Conservation (phyloP, 75 land plant genomes). For the Cunninghamia lanceolata region DNA sequence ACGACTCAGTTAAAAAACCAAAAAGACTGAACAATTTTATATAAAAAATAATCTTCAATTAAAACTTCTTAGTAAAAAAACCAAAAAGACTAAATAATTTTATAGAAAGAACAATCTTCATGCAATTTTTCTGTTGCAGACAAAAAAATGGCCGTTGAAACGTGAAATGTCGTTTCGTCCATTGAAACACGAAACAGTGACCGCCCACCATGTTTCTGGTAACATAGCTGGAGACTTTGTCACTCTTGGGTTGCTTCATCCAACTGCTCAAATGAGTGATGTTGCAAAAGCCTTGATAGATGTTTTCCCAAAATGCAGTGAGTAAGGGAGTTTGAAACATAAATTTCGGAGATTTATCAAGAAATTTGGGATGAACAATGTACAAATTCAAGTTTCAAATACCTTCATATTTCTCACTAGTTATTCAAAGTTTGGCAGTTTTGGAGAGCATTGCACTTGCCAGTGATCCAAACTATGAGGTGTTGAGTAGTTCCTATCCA, state of each 20-base stretch:
- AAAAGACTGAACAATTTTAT: too few species aligned
- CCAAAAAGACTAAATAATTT: too few species aligned
- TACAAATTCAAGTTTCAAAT: conserved; percentile 93
- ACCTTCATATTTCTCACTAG: conserved; percentile 98
- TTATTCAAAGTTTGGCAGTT: conserved; percentile 94
- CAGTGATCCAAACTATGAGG: conserved; percentile 87
- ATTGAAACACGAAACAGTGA: too few species aligned
- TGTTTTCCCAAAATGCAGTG: conserved; percentile 82
- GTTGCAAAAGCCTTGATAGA: conserved; percentile 93
- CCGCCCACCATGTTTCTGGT: too few species aligned
- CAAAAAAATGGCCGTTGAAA: too few species aligned
- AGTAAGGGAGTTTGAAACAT: conserved; percentile 81
- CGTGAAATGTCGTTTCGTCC: too few species aligned
- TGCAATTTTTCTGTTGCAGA: too few species aligned
- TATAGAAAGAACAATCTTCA: too few species aligned
- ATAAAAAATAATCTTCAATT: too few species aligned
- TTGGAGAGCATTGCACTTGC: conserved; percentile 91
- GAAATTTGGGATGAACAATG: conserved; percentile 91
- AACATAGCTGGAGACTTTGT: too few species aligned
- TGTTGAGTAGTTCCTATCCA: conserved; percentile 88
- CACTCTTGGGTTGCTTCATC: conserved; percentile 93
- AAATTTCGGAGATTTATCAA: conserved; percentile 92
- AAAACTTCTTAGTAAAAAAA: too few species aligned
- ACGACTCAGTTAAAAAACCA: too few species aligned
- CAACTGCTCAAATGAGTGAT: conserved; percentile 81